These are phyloP conservation scores for Citrullus amarus DNA, from an alignment of 306 rosid species.

Conservation along the genomic window DNA sequence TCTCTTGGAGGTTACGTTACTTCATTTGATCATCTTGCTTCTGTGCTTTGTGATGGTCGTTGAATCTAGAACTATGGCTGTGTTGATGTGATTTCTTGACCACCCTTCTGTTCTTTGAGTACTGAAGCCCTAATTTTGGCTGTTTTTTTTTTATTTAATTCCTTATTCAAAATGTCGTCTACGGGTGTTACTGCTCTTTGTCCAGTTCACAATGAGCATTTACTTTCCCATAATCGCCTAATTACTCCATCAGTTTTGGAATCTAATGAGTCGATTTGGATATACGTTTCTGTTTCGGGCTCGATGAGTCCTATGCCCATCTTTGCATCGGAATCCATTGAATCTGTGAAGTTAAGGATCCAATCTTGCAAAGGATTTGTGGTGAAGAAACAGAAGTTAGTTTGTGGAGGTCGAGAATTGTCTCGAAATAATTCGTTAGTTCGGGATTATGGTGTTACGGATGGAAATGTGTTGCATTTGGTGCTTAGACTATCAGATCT, in stretches of 20 bases:
- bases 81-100: constrained; percentile 13
- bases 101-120: background rate
- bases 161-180: constrained; percentile 49
- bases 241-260: constrained; percentile 25
- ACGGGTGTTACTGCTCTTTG: constrained; percentile 54
- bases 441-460: constrained; percentile 66
- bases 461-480: constrained; percentile 84
- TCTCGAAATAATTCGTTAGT: constrained; percentile 65
- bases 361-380: constrained; percentile 60
- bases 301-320: constrained; percentile 55
- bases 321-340: constrained; percentile 64
- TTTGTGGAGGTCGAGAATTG: constrained; percentile 82
- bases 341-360: constrained; percentile 71
- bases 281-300: constrained; percentile 48
- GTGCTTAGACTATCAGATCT: constrained; percentile 72
- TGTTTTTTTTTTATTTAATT: background rate
- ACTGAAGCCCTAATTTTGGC: background rate
- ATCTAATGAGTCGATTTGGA: constrained; percentile 39
- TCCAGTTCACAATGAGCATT: constrained; percentile 39
- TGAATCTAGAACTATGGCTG: constrained; percentile 17
- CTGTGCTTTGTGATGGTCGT: constrained; percentile 6
- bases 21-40: background rate
- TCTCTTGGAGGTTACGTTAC: background rate
- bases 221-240: constrained; percentile 22
- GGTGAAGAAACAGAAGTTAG: constrained; percentile 70